Evolutionary conservation across 2,329 filamentous ascomycete genomes (phyloP), one percentile per base, ranked within the genome.

Genomic region (Ascochyta lentis): DNA sequence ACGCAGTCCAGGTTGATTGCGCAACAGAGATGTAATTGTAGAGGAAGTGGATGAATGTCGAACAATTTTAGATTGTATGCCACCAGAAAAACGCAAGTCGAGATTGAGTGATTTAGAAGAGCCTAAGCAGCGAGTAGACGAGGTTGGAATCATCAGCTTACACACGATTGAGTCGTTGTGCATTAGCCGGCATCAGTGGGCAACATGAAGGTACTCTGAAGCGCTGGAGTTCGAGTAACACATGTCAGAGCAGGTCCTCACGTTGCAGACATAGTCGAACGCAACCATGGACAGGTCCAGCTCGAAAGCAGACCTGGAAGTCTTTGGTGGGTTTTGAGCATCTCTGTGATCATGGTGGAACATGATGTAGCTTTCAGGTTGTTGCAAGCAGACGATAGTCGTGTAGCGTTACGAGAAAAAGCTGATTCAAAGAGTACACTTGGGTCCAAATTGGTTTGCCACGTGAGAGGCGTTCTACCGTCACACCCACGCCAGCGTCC

Each of bases 101-200:
- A 34, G 15, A 22, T 26, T 8, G 24, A 26, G 24, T 19, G 12
- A 15, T 19, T 6, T 2, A 7, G 16, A n/a, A 12, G 27, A 27
- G 33, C 9, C 34, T 34, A 10, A 29, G 16, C 22, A 23, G 16
- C 31, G 37, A 46, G 34, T 26, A 27, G 26, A 35, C 24, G 41
- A 49, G 13, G 33, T 35, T 46, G 16, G 12, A 26, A 40, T 39
- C 19, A 10, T 31, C 37, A 34, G 31, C 38, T 37, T 44, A 34
- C 38, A 33, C 26, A 27, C 23, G 44, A 45, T 53, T 26, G 31
- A 27, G 33, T 35, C 15, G 6, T 15, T 26, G 31, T 37, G 52
- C 44, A 58, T 45, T 60, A 55, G 51, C 35, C 43, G 31, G 12
- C 27, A 24, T 15, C 8, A 15, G 22, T 48, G 22, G 34, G 35